These are phyloP conservation scores for Speleostelium caveatum DNA, from an alignment of 78 protist genomes.

Conservation along the genomic window DNA sequence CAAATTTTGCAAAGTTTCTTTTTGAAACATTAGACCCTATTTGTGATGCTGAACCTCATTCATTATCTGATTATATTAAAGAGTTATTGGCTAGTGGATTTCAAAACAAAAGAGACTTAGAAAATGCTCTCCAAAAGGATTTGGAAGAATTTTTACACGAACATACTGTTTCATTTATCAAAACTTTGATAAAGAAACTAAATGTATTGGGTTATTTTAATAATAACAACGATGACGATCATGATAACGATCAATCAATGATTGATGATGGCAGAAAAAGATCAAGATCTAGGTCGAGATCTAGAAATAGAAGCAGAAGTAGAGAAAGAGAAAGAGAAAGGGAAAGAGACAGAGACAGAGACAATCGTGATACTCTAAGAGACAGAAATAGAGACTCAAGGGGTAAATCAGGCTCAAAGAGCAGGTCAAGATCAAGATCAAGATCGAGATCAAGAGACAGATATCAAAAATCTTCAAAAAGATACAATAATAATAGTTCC, in stretches of 20 bases:
- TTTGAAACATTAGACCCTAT: slow-evolving; percentile 38
- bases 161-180: slow-evolving; percentile 21
- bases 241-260: neutral
- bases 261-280: neutral
- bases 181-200: slow-evolving; percentile 3
- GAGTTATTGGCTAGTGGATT: slow-evolving; percentile 11
- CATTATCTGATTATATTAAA: slow-evolving; percentile 39
- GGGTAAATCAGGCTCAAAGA: neutral
- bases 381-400: neutral
- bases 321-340: slow-evolving; percentile 13
- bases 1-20: slow-evolving; percentile 31
- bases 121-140: neutral
- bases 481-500: neutral
- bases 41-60: slow-evolving; percentile 32
- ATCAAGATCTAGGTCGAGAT: neutral
- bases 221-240: neutral
- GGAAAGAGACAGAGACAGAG: slow-evolving; percentile 31
- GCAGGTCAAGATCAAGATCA: neutral
- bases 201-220: neutral
- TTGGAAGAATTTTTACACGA: slow-evolving; percentile 41
- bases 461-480: neutral
- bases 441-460: slow-evolving; percentile 15
- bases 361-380: neutral
- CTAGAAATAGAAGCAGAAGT: neutral
- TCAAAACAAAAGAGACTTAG: slow-evolving; percentile 13